Evolutionary conservation across 148 eudicot species (phyloP), one percentile per base, ranked within the genome.

Genomic region (Fallopia convolvulus): DNA sequence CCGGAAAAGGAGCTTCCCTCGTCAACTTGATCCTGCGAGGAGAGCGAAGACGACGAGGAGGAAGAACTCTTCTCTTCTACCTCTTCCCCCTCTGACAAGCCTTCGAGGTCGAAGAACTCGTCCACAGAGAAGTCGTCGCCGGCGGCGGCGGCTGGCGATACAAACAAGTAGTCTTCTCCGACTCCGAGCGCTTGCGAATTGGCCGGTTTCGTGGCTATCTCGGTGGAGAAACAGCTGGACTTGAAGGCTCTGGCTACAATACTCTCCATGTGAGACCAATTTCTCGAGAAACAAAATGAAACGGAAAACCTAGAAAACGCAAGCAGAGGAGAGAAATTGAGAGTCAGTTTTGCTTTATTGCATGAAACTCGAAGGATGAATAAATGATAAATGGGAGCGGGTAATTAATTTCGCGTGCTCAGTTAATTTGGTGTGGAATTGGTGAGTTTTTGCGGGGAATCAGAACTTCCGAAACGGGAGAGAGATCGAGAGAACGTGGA

Each of bases 111-210:
- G 7, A 94, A 88, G 46, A 90, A 90, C 55, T 83, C 93, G 73
- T 94, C 98, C 23, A 94, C 83, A 13, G 97, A 88, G 15, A 94
- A 92, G 74, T 92, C 98, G 6, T 92, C 89, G 52, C 40, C 87
- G 20, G 83, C 63, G 0, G 33, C 87, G 15, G 80, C 72, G 78
- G n/a, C n/a, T n/a, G 90, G 78, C 6, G 82, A 76, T 58, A 89
- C 92, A 20, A 89, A 92, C 13, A 76, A 0, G 33, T 76, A 76
- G 23, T 48, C 72, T 4, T 68, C 72, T 33, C 4, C 72, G 44
- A 68, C 17, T 14, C 20, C 21, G 20, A 68, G 72, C 46, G 72
- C 77, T 52, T 83, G 88, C 12, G 76, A 79, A 74, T 76, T 78
- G 65, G 26, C 30, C 13, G 87, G 61, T 78, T 90, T 90, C 80